Base-by-base conservation (phyloP, 2,329 filamentous ascomycete species). In the Gyromitra esculenta region DNA sequence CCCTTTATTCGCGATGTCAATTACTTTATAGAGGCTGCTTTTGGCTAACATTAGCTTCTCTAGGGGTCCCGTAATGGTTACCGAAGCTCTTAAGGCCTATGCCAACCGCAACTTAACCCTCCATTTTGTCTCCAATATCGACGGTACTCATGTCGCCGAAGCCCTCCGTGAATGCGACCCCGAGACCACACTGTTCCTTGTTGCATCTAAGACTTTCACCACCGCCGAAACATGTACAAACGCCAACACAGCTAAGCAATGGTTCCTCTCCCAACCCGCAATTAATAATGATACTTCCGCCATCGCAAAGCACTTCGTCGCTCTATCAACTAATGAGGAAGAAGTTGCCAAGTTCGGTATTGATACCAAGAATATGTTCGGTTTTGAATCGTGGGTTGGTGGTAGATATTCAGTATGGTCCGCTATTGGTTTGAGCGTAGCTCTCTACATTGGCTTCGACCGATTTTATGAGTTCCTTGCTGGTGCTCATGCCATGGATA, bases 281-380 rank as follows among this genome's bases (percentile, higher is more conserved):
- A 84, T 91, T 88, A 86, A 96, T 90, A 90, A 88, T 77, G 91
- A 97, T 37, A 85, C 88, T 74, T 82, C 84, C 21, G 86, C 89
- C 80, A 96, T 99, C 81, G 93, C 96, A 81, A 99, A 98, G 89
- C 96, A 99, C 88, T 99, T 99, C 83, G 96, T 97, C 74, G 96
- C 96, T 59, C 90, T 99, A 68, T 98, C 96, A 64, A 99, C 96
- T 84, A 99, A 99, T 86, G 92, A 95, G 86, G 84, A 87, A 69
- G 95, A 98, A 87, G 96, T 99, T 78, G 94, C 92, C 86, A 98
- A 98, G 88, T 99, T 99, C 82, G 96, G 96, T 80, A 99, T 99
- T 82, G 95, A 98, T 86, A 91, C 91, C 86, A 95, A 95, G 89
- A 99, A 98, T 89, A 99, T 99, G 96, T 99, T 99, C 83, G 94